phyloP scores from a whole-genome alignment of 1,284 basidiomycete genomes.

The Irpex lacteus region DNA sequence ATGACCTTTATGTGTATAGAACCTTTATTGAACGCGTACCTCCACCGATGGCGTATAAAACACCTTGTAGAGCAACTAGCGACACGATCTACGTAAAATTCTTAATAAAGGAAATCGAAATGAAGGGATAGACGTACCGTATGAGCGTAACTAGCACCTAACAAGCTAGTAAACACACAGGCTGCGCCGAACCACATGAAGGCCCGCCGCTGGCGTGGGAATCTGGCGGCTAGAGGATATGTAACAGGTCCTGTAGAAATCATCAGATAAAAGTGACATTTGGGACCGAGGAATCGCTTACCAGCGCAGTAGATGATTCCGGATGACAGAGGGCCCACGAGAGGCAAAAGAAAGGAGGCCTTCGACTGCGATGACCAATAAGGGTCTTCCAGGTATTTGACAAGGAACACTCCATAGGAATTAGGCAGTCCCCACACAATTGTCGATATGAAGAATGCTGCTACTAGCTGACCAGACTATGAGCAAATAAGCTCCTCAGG shows the following conservation, averaged over 20 bases:
- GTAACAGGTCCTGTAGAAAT: neutral
- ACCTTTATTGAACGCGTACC: conserved; percentile 20
- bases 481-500: too few species aligned
- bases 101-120: neutral
- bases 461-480: conserved; percentile 23
- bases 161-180: conserved; percentile 21
- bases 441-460: conserved; percentile 34
- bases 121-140: conserved; percentile 20
- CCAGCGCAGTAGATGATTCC: neutral
- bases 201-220: neutral
- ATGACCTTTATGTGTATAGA: neutral
- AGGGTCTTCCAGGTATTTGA: conserved; percentile 31
- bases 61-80: conserved; percentile 36
- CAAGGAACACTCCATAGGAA: conserved; percentile 33
- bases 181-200: neutral
- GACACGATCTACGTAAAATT: conserved; percentile 21
- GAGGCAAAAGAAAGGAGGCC: conserved; percentile 21
- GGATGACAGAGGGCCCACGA: neutral
- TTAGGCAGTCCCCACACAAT: conserved; percentile 37
- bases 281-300: neutral
- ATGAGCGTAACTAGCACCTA: conserved; percentile 34
- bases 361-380: conserved; percentile 22
- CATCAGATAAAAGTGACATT: neutral
- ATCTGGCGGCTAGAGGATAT: neutral
- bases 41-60: conserved; percentile 37